A percentile compares a stretch with the other conserved stretches of the same genome.
Conservation (phyloP, 805 yeast species). For the Candida sithepensis region DNA sequence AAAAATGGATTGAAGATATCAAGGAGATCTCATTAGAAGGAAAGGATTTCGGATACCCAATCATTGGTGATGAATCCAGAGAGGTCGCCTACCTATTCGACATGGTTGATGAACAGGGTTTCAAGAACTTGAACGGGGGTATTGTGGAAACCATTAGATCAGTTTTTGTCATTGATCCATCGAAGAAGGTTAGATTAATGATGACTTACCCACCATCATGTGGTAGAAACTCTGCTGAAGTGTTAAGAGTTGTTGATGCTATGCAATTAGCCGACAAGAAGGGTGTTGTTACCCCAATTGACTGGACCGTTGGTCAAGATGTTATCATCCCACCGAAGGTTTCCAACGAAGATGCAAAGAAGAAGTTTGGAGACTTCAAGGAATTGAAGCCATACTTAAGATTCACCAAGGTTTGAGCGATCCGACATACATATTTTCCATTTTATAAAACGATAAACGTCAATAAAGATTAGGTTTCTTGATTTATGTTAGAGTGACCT, state of each 20-base stretch:
- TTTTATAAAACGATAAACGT: not conserved
- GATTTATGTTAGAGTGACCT: too few species aligned
- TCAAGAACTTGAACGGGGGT: constrained; percentile 68
- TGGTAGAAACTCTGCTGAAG: constrained; percentile 93
- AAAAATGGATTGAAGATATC: constrained; percentile 86
- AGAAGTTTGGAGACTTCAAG: constrained; percentile 81
- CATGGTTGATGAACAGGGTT: constrained; percentile 85
- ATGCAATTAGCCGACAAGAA: constrained; percentile 79
- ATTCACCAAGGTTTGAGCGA: constrained; percentile 42
- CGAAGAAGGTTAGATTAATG: constrained; percentile 81
- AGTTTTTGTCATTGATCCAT: constrained; percentile 87
- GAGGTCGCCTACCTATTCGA: constrained; percentile 81
- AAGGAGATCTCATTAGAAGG: constrained; percentile 74
- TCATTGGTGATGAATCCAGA: constrained; percentile 82
- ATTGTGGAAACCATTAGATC: constrained; percentile 86
- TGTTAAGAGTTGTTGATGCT: constrained; percentile 85
- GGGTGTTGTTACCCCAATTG: constrained; percentile 86
- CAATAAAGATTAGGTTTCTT: constrained; percentile 2
- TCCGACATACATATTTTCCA: too few species aligned
- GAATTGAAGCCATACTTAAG: constrained; percentile 90
- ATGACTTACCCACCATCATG: constrained; percentile 90
- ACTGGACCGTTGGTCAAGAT: constrained; percentile 88
- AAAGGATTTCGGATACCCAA: constrained; percentile 77
- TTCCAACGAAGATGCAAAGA: constrained; percentile 71
- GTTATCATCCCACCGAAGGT: constrained; percentile 90